Evolutionary conservation across 2,329 filamentous ascomycete species (phyloP).

Genomic region (Colletotrichum godetiae): DNA sequence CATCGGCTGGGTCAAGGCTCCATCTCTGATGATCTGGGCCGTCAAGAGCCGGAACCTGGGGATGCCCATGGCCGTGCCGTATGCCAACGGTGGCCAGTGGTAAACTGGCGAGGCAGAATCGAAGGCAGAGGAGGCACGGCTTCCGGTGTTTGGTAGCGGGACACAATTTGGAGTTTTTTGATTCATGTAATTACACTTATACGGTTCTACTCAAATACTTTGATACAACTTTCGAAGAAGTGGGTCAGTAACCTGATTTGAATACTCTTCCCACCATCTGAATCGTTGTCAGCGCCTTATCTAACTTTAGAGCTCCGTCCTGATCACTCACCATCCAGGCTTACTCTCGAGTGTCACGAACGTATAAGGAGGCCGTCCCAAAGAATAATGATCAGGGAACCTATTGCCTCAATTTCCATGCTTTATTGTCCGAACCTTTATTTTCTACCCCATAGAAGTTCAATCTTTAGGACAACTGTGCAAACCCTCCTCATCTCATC

Average conservation of each 20-base stretch:
- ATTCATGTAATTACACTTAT: not conserved
- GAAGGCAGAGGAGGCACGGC: no score
- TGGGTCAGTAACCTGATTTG: no score
- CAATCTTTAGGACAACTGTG: not conserved
- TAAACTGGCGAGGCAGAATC: slow-evolving; percentile 39
- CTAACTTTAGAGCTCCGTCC: no score
- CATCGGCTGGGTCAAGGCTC: slow-evolving; percentile 57
- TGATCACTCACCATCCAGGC: not conserved
- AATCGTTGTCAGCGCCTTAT: no score
- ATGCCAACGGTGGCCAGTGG: slow-evolving; percentile 60
- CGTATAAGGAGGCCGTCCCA: not conserved
- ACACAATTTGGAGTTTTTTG: not conserved
- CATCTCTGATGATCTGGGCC: slow-evolving; percentile 62
- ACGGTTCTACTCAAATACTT: not conserved
- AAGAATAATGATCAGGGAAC: not conserved
- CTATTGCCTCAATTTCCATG: not conserved
- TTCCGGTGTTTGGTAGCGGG: no score
- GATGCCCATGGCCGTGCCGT: slow-evolving; percentile 55
- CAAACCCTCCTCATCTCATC: not conserved
- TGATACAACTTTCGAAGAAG: not conserved
- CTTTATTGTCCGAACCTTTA: not conserved
- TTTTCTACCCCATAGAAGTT: not conserved
- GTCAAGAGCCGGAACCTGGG: slow-evolving; percentile 65
- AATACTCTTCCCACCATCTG: no score
- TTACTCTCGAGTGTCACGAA: not conserved